Conservation (phyloP, 202 grass and related monocot species). For the Carex sylvatica region DNA sequence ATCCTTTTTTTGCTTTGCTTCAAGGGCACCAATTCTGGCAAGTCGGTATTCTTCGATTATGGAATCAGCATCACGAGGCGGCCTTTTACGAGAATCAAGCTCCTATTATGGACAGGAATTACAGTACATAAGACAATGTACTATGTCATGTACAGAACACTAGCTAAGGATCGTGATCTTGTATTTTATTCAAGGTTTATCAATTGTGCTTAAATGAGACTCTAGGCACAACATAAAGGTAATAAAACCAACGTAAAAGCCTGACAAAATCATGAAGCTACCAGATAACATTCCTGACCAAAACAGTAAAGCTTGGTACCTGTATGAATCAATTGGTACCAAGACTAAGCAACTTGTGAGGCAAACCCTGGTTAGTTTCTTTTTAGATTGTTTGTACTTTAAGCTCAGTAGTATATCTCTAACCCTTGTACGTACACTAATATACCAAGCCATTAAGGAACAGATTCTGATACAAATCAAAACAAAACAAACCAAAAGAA, state of each 20-base stretch:
- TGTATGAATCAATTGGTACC: neutral
- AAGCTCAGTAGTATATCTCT: neutral
- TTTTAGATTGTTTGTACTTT: neutral
- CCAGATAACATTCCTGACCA: neutral
- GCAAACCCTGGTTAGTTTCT: neutral
- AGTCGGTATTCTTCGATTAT: slow-evolving; percentile 51
- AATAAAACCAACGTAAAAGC: neutral
- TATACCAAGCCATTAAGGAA: neutral
- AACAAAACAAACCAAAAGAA: neutral
- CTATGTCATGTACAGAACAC: neutral
- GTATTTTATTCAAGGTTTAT: neutral
- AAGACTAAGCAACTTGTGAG: neutral
- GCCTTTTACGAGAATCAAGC: slow-evolving; percentile 38
- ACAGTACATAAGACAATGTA: slow-evolving; percentile 3
- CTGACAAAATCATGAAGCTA: neutral
- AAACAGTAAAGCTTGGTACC: neutral
- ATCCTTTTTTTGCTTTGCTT: slow-evolving; percentile 68
- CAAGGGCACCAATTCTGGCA: slow-evolving; percentile 53
- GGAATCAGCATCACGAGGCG: slow-evolving; percentile 31
- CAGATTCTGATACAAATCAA: neutral
- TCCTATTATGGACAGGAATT: slow-evolving; percentile 40
- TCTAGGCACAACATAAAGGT: neutral
- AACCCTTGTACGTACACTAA: neutral
- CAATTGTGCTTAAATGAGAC: neutral
- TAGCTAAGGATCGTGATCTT: neutral